Evolutionary conservation across 371 early-diverging fungal species (phyloP).

Genomic region (Rhizopus stolonifer): DNA sequence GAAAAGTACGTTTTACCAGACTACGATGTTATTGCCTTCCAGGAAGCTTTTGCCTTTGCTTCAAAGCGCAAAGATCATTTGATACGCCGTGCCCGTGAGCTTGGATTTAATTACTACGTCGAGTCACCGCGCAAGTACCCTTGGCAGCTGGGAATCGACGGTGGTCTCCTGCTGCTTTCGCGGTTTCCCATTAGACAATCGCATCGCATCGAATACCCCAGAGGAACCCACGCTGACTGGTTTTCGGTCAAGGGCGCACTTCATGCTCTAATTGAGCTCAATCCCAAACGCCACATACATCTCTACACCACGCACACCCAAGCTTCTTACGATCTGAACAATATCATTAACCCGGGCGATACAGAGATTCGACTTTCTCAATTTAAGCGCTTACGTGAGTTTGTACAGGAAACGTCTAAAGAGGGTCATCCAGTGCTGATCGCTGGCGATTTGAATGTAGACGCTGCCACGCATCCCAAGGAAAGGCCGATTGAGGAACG

Average conservation of each 20-base stretch:
- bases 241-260: constrained; percentile 77
- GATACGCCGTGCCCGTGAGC: constrained; percentile 57
- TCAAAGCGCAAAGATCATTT: constrained; percentile 57
- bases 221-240: constrained; percentile 71
- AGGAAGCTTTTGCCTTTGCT: constrained; percentile 84
- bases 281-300: constrained; percentile 52
- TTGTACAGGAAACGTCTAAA: constrained; percentile 51
- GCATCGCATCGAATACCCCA: constrained; percentile 59
- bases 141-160: constrained; percentile 72
- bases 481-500: constrained; percentile 31
- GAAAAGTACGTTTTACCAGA: constrained; percentile 59
- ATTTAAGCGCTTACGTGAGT: constrained; percentile 59
- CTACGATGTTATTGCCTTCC: constrained; percentile 80
- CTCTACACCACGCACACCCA: constrained; percentile 86
- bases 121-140: constrained; percentile 63
- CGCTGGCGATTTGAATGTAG: constrained; percentile 80
- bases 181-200: constrained; percentile 67
- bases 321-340: constrained; percentile 62
- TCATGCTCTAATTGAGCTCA: constrained; percentile 69
- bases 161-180: constrained; percentile 77
- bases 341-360: constrained; percentile 51
- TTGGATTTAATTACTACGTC: constrained; percentile 66
- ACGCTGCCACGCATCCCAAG: constrained; percentile 57
- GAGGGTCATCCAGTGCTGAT: constrained; percentile 58
- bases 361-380: constrained; percentile 63